A percentile compares a stretch with the other conserved stretches of the same genome.
Conservation (phyloP, 2,329 filamentous ascomycete genomes). For the Cladosporium halotolerans region DNA sequence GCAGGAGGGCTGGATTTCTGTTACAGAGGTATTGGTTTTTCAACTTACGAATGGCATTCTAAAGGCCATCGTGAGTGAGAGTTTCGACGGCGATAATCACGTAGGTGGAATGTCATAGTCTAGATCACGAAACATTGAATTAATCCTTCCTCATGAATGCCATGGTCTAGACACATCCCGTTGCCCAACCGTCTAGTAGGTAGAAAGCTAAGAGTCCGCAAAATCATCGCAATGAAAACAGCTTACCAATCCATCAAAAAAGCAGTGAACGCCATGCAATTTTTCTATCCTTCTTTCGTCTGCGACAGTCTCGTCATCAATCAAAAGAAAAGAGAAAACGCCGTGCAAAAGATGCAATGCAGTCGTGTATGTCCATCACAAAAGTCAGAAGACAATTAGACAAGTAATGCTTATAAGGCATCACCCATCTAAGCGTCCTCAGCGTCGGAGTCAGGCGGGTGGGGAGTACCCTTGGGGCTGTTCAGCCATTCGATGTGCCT, state of each 20-base stretch:
- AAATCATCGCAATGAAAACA: too few species aligned
- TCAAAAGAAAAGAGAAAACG: neutral
- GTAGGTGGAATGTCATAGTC: too few species aligned
- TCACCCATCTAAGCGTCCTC: conserved; percentile 37
- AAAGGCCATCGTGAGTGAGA: too few species aligned
- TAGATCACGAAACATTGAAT: too few species aligned
- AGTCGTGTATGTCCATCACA: neutral
- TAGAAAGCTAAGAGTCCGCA: too few species aligned
- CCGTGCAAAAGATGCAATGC: neutral
- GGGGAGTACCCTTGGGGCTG: conserved; percentile 64
- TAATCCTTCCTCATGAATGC: too few species aligned
- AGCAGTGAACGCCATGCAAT: conserved; percentile 4
- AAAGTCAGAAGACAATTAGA: neutral
- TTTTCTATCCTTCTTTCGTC: neutral
- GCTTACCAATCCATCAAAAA: neutral
- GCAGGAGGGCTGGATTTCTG: too few species aligned
- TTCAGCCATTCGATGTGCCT: conserved; percentile 76
- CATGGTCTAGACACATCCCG: too few species aligned
- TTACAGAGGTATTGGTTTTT: too few species aligned
- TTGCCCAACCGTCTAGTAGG: too few species aligned
- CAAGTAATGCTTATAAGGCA: neutral
- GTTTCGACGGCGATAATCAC: too few species aligned
- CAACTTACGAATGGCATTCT: too few species aligned
- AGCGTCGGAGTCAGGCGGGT: conserved; percentile 71
- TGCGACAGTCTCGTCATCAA: neutral